phyloP scores from a whole-genome alignment of 2,329 filamentous ascomycete species.

The Fusarium sp. region DNA sequence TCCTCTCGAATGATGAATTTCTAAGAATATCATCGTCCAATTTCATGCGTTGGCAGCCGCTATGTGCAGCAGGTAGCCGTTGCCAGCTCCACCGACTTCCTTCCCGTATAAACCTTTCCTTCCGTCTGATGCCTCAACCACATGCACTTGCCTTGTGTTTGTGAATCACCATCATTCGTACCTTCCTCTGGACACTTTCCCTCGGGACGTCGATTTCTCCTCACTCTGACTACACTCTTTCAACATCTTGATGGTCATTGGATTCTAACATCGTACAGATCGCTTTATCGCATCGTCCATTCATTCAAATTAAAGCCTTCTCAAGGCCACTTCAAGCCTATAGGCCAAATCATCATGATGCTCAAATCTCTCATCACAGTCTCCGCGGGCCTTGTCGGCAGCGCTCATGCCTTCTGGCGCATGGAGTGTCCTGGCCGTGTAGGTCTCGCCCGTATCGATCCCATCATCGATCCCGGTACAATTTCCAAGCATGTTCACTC shows the following conservation, averaged over 20 bases:
- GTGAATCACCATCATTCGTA: not conserved
- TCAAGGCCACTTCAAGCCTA: constrained; percentile 40
- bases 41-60: constrained; percentile 23
- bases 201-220: not conserved
- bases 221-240: constrained; percentile 1
- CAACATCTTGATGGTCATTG: constrained; percentile 1
- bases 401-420: constrained; percentile 82
- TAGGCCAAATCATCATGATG: constrained; percentile 47
- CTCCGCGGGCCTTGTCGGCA: constrained; percentile 51
- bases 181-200: constrained; percentile 14
- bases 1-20: not conserved
- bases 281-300: constrained; percentile 52
- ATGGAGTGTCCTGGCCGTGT: constrained; percentile 82
- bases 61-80: constrained; percentile 24
- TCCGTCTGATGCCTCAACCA: constrained; percentile 24
- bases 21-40: not conserved
- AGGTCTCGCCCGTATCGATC: constrained; percentile 80
- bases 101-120: constrained; percentile 17
- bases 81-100: constrained; percentile 12
- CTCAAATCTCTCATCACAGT: constrained; percentile 51
- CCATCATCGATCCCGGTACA: constrained; percentile 73
- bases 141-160: constrained; percentile 17
- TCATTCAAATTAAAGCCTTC: constrained; percentile 44
- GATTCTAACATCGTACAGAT: constrained; percentile 46
- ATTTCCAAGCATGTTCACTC: constrained; percentile 77